Evolutionary conservation across 495 filamentous ascomycete genomes (phyloP), one percentile per base, ranked within the genome.

Genomic region (Arthonia radiata): DNA sequence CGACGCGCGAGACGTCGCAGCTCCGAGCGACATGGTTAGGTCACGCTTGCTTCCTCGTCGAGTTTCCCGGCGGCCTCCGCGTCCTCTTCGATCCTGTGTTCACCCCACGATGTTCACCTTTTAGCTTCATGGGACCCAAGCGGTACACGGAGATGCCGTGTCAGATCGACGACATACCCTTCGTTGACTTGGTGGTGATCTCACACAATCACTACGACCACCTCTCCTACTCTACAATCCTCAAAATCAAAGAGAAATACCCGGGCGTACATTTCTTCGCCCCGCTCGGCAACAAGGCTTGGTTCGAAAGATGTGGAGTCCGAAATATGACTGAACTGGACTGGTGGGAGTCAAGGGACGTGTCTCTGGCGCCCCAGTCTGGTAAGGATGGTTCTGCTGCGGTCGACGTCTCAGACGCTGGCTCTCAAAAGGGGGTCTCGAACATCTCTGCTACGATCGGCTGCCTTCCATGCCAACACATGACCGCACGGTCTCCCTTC

Each of bases 61-160:
- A 93, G 43, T 93, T 90, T 38, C 83, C 86, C 10, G 50, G 58
- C 28, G 86, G 86, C 1, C 53, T 97, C 13, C 68, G 83, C 21
- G 80, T 90, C 2, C 61, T 97, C 7, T 93, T 93, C 44, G 86
- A 97, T 44, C 86, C 86, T 2, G 83, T 97, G 10, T 92, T 97
- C 32, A 78, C 81, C 35, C 62, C 74, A 29, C 70, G 80, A 26
- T 97, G 86, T 44, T 64, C 66, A 13, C 86, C 83, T 1, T 58
- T 78, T 37, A 56, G 56, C 15, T 67, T 64, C 44, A 26, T 74
- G 19, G 68, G 75, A 0, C 79, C 83, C 0, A 80, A 75, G 49
- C 58, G 86, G 26, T 90, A 68, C 45, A 90, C 86, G 0, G 55
- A 71, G 28, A 56, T 60, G 29, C 77, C 86, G 2, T 91, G 80